Conservation (phyloP, 768 basidiomycete species). For the Pilatotrama ljubarskyi region DNA sequence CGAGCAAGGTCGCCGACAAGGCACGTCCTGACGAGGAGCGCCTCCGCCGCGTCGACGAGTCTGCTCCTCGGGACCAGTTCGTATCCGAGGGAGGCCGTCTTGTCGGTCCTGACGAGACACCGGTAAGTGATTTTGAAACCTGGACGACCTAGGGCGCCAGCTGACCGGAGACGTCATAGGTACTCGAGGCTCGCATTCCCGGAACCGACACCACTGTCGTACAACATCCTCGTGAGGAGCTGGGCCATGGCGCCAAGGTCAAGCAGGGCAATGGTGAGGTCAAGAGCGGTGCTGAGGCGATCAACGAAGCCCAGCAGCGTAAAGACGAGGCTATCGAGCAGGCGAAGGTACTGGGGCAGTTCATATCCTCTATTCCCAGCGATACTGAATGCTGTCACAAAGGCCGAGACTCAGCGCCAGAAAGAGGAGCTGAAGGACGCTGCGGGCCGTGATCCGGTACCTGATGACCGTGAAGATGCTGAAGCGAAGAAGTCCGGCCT, state of each 20-base stretch:
- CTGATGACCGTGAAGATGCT: conserved; percentile 35
- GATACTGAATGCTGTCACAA: not conserved
- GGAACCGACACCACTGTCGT: conserved; percentile 42
- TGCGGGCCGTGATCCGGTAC: conserved; percentile 33
- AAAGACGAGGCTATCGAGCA: conserved; percentile 20
- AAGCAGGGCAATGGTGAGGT: conserved; percentile 37
- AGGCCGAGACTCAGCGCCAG: conserved; percentile 25
- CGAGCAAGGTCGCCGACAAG: conserved; percentile 65
- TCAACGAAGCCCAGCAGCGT: conserved; percentile 20
- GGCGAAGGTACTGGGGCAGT: conserved; percentile 3
- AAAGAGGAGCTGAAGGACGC: conserved; percentile 22
- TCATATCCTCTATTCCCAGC: not conserved
- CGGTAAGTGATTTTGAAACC: conserved; percentile 33
- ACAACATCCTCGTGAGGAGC: conserved; percentile 53
- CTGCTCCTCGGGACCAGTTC: conserved; percentile 70
- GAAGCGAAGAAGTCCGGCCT: conserved; percentile 40
- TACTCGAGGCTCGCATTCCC: conserved; percentile 47
- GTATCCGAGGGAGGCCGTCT: conserved; percentile 45
- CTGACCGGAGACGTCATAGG: conserved; percentile 10
- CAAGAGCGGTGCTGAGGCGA: conserved; percentile 29
- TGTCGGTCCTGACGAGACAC: conserved; percentile 46
- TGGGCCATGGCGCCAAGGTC: conserved; percentile 37
- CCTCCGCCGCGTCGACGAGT: conserved; percentile 65
- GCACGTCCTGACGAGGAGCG: conserved; percentile 66
- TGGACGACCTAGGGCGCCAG: not conserved